Evolutionary conservation across 176 grass and related monocot genomes (phyloP), one percentile per base, ranked within the genome.

Genomic region (Aegilops speltoides): DNA sequence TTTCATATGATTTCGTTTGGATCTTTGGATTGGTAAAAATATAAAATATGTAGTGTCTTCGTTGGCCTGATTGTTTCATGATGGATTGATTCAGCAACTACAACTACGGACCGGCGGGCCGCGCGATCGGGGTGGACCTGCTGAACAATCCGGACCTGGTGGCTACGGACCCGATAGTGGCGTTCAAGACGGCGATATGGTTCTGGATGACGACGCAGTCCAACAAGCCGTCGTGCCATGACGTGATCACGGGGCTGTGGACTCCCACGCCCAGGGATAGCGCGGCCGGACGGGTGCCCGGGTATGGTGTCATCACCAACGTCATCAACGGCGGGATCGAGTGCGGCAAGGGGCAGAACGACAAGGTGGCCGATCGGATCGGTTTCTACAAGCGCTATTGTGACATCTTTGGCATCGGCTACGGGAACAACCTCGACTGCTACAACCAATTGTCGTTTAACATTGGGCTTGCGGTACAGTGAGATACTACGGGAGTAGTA

Each of bases 341-440:
- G 63, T 86, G 88, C 78, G 33, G 41, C 29, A 20, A 1, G 38
- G 22, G 3, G 61, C 69, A 52, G 48, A 52, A 52, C 7, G 59
- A 23, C 22, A 22, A 19, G 8, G 59, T 23, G 2, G 59, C 22
- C 22, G 22, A 19, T 38, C 82, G 88, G 24, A 76, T 93, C 17
- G 82, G 85, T 1, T 90, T 93, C 72, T 93, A 88, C 82, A 79
- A 88, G 82, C 82, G 82, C 52, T 90, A 90, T 16, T 90, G 91
- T 10, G 85, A 85, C 43, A 45, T 41, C 28, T 66, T 96, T 13
- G 41, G 87, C 10, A 54, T 96, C 31, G 66, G 68, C 85, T 88
- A 90, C 38, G 94, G 91, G 0, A 0, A 7, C 3, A 82, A 91
- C 37, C 54, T 88, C 20, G 86, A 88, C 66, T 91, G 90, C 86